Base-by-base conservation (phyloP, 176 grass and related monocot genomes). In the Oryza punctata region DNA sequence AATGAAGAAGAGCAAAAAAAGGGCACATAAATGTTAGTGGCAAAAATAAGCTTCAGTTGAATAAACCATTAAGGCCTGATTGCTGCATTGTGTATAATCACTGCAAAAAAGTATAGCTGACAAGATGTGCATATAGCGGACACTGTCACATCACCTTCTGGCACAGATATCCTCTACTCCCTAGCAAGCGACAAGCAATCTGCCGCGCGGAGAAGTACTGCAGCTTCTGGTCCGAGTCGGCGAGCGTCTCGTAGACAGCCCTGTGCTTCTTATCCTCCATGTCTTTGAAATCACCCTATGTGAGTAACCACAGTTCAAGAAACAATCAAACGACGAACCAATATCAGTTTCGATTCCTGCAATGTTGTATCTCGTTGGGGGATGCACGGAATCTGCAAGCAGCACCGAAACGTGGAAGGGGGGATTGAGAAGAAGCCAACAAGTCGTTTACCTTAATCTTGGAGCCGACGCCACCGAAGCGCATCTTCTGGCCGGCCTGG, bases 121-220 rank as follows among this genome's bases (percentile, higher is more conserved):
- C 33, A 32, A 74, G 4, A 75, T 19, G 33, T 11, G 21, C 16
- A 7, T 72, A 30, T 72, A 30, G 52, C 47, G 14, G n/a, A 73
- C 21, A 23, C 6, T 52, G 19, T 13, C 16, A 23, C 61, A 50
- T 35, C 82, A 94, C 96, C 89, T 93, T 95, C 76, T 93, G 93
- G 85, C 96, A 98, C 15, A 98, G 80, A 41, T 98, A 94, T 30
- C 90, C 92, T 65, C 79, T 91, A 81, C 87, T 91, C 67, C 93
- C 95, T 9, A 94, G 67, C 84, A 97, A 85, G 26, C 95, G 90
- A 76, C 95, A 98, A 12, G 88, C 90, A 78, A 98, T 92, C 88
- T 98, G 95, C n/a, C 90, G 87, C 46, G 95, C 95, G 43, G 95
- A 80, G 84, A 87, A 98, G 29, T 85, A 98, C 72, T 91, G 92